phyloP scores from a whole-genome alignment of 495 filamentous ascomycete genomes.

The Jackrogersella minutella region DNA sequence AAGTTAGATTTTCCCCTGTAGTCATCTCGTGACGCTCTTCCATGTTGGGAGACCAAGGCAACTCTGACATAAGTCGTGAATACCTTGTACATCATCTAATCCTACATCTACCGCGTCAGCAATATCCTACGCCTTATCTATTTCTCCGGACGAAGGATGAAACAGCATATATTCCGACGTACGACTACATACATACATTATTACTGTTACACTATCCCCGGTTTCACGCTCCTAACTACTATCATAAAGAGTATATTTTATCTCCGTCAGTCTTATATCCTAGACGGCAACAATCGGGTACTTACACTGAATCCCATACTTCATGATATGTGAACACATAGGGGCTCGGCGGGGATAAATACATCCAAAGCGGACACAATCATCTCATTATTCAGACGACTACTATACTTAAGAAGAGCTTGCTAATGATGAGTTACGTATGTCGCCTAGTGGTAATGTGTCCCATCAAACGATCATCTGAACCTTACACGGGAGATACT shows the following conservation, averaged over 20 bases:
- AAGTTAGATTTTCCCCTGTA: not conserved
- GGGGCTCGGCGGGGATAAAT: not conserved
- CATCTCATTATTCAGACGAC: not conserved
- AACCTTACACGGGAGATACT: no score
- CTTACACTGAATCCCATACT: not conserved
- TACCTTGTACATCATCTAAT: not conserved
- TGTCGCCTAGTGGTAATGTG: no score
- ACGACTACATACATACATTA: not conserved
- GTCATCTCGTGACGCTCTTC: constrained; percentile 11
- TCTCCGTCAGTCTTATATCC: constrained; percentile 16
- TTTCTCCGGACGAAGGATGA: constrained; percentile 9
- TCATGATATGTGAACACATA: no score
- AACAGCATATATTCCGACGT: no score
- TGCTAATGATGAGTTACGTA: not conserved
- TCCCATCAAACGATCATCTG: no score
- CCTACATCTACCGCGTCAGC: not conserved
- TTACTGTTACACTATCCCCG: constrained; percentile 9
- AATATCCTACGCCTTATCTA: constrained; percentile 11
- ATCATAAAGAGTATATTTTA: constrained; percentile 7
- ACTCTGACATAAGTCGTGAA: not conserved
- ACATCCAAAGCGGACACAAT: not conserved
- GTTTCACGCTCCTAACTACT: not conserved
- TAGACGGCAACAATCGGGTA: not conserved
- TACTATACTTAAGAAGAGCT: not conserved
- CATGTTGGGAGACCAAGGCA: not conserved